These are phyloP conservation scores for Xylariaceae sp. DNA, from an alignment of 2,329 filamentous ascomycete genomes.

Conservation along the genomic window DNA sequence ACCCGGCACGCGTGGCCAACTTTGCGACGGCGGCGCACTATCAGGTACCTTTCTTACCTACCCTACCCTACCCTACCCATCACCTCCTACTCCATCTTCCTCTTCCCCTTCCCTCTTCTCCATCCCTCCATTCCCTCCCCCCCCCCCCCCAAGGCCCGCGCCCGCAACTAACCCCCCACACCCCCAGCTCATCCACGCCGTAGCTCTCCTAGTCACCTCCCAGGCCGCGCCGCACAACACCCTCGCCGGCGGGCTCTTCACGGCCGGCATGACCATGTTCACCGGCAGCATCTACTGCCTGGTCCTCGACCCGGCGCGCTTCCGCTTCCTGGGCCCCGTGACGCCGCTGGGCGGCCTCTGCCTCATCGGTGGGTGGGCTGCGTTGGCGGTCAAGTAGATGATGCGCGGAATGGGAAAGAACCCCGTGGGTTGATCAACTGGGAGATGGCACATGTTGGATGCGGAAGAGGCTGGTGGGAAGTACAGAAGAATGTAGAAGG, in stretches of 20 bases:
- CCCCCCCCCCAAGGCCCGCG: too few relatives aligned
- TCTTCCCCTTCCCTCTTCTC: not conserved
- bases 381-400: constrained; percentile 28
- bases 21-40: constrained; percentile 66
- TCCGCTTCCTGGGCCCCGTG: constrained; percentile 57
- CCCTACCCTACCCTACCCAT: not conserved
- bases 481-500: too few relatives aligned
- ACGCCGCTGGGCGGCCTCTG: constrained; percentile 62
- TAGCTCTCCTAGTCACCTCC: constrained; percentile 53
- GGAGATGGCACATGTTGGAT: too few relatives aligned
- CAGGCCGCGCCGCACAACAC: constrained; percentile 49
- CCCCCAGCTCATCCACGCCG: constrained; percentile 56
- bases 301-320: constrained; percentile 56
- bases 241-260: constrained; percentile 54
- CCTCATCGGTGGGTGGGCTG: constrained; percentile 61
- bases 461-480: too few relatives aligned
- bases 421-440: too few relatives aligned
- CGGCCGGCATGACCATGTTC: constrained; percentile 64
- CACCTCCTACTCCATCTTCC: not conserved
- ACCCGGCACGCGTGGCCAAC: constrained; percentile 54
- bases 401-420: not conserved
- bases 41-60: constrained; percentile 42
- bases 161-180: too few relatives aligned
- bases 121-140: too few relatives aligned
- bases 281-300: constrained; percentile 62